These are phyloP conservation scores for Leccinum longicurvipes DNA, from an alignment of 768 basidiomycete genomes.

Conservation along the genomic window DNA sequence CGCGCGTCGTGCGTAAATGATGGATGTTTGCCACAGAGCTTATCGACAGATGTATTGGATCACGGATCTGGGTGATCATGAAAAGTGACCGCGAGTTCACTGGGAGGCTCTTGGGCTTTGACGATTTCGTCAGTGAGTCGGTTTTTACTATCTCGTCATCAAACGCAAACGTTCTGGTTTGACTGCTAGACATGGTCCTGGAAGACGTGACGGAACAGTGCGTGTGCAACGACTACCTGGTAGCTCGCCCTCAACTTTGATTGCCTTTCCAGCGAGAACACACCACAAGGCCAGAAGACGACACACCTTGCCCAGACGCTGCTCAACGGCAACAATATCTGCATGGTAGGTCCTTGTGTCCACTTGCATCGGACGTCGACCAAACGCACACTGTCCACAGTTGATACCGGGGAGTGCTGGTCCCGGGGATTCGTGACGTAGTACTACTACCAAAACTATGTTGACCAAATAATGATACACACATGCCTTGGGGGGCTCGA, in stretches of 20 bases:
- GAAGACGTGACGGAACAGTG: constrained; percentile 98
- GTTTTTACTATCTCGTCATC: not conserved
- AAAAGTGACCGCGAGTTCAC: constrained; percentile 97
- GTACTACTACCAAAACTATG: not conserved
- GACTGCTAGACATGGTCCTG: constrained; percentile 75
- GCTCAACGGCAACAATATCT: constrained; percentile 93
- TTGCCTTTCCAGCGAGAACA: constrained; percentile 64
- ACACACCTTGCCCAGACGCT: constrained; percentile 86
- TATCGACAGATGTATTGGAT: constrained; percentile 96
- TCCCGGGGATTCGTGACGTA: constrained; percentile 39
- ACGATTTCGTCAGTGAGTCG: constrained; percentile 98
- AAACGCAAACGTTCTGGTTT: not conserved
- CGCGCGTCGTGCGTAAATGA: not conserved
- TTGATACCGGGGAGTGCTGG: constrained; percentile 71
- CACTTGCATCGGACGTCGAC: not conserved
- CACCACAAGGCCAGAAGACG: constrained; percentile 75
- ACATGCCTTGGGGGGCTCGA: constrained; percentile 11
- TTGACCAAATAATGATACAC: constrained; percentile 28
- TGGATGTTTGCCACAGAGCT: constrained; percentile 54
- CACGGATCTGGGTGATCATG: constrained; percentile 97
- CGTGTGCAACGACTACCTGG: constrained; percentile 28
- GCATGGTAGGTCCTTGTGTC: constrained; percentile 63
- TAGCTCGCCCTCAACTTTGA: not conserved
- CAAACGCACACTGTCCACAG: constrained; percentile 30
- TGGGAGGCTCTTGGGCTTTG: constrained; percentile 91